Percentiles rank a stretch among this genome's conserved stretches.
These are phyloP conservation scores for Suillus cothurnatus DNA, from an alignment of 768 basidiomycete genomes.

Conservation along the genomic window DNA sequence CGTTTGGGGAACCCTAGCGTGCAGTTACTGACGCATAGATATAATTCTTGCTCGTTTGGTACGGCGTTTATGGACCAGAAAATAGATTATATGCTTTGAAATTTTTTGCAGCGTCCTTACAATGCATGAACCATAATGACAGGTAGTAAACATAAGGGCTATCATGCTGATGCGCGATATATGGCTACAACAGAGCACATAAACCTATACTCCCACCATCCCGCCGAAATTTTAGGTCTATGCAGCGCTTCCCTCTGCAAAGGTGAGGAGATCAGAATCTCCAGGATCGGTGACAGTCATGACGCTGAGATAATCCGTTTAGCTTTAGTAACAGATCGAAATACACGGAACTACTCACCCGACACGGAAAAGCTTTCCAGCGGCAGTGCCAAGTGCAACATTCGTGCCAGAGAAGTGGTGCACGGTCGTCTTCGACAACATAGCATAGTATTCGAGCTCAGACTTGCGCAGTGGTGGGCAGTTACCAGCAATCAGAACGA, in stretches of 20 bases:
- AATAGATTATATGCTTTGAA: too few species aligned
- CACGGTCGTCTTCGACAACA: slow-evolving; percentile 98
- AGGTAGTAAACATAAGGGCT: not conserved
- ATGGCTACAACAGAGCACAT: not conserved
- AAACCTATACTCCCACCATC: not conserved
- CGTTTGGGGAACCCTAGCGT: not conserved
- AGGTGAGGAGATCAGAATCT: slow-evolving; percentile 92
- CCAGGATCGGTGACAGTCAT: slow-evolving; percentile 97
- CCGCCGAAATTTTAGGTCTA: slow-evolving; percentile 26
- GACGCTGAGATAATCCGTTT: slow-evolving; percentile 55
- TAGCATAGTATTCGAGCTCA: slow-evolving; percentile 99
- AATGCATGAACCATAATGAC: not conserved
- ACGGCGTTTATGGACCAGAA: too few species aligned
- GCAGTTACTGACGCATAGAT: not conserved
- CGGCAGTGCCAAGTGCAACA: slow-evolving; percentile 97
- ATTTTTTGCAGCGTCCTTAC: not conserved
- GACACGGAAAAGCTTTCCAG: slow-evolving; percentile 98
- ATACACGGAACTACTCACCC: slow-evolving; percentile 53
- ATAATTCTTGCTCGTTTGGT: too few species aligned
- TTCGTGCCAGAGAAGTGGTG: slow-evolving; percentile 99
- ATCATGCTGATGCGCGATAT: not conserved
- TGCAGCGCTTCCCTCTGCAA: slow-evolving; percentile 72
- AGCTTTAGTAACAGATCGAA: not conserved
- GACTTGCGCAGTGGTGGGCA: slow-evolving; percentile 99
- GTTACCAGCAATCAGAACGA: slow-evolving; percentile 98